These are phyloP conservation scores for Dendryphion nanum DNA, from an alignment of 2,329 filamentous ascomycete genomes.

Conservation along the genomic window DNA sequence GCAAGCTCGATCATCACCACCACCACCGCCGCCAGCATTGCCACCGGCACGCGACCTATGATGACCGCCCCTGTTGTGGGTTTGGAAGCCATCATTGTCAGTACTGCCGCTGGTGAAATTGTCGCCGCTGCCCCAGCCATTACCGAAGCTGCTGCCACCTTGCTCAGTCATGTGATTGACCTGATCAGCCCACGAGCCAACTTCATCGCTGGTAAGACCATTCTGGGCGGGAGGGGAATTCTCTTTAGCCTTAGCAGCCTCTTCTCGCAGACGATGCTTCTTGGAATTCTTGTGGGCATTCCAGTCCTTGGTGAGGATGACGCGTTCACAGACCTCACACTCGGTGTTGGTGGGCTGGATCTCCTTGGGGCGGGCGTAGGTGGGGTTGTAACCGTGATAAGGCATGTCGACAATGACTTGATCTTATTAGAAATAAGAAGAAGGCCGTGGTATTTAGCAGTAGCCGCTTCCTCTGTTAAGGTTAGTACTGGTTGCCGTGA, in stretches of 20 bases:
- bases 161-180: too few species aligned
- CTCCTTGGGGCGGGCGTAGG: conserved; percentile 23
- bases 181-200: too few species aligned
- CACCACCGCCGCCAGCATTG: conserved; percentile 3
- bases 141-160: neutral
- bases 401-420: neutral
- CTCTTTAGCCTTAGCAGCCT: conserved; percentile 12
- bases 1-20: conserved; percentile 16
- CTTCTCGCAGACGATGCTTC: conserved; percentile 22
- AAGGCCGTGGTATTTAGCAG: too few species aligned
- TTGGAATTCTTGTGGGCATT: conserved; percentile 30
- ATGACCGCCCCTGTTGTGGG: neutral
- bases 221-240: conserved; percentile 5
- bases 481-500: too few species aligned
- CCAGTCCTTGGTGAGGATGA: conserved; percentile 32
- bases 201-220: neutral
- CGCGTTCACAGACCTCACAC: conserved; percentile 34
- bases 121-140: neutral
- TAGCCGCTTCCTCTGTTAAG: too few species aligned
- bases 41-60: neutral
- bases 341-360: conserved; percentile 14
- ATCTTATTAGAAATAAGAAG: too few species aligned
- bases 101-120: too few species aligned
- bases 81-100: neutral
- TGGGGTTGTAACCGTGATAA: neutral